Base-by-base conservation (phyloP, 768 basidiomycete genomes). In the Crassisporium funariophilum region DNA sequence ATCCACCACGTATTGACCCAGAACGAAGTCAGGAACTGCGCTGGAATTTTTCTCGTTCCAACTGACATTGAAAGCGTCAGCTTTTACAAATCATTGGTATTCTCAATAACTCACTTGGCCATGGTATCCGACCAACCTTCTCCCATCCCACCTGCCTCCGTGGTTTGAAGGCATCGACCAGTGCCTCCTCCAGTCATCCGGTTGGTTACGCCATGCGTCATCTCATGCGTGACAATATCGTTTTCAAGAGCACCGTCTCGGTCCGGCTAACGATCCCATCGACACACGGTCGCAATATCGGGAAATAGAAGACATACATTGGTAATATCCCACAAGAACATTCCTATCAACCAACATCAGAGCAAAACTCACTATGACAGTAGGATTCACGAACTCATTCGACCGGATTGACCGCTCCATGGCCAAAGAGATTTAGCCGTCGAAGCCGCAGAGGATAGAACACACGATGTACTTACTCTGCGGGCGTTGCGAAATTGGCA, bases 161-260 rank as follows among this genome's bases (percentile, higher is more conserved):
- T 70, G 10, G 74, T 79, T 51, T 81, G 79, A 48, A 86, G 70
- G 66, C 84, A 86, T 25, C 79, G 74, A 41, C 76, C 78, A 25
- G 76, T 79, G 22, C 74, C 79, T 37, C 80, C 79, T 23, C 81
- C 80, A 19, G 78, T 79, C 69, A 82, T 67, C 20, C 74, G 59
- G 60, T 72, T 77, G 17, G 75, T 77, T 45, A 78, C 63, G 5
- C 77, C 77, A 55, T 77, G 79, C 13, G 74, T 76, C 45, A 74
- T 78, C 62, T 87, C 75, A 43, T 76, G 75, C 10, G 64, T 61
- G n/a, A 76, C 61, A 44, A 75, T 79, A 56, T 84, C 83, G 55
- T 82, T 82, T 55, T 84, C 82, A 19, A 86, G 63, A 13, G 82
- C 76, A 23, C 83, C 84, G 41, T 86, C 84, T n/a, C n/a, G n/a